Conservation (phyloP, 2,329 filamentous ascomycete genomes). For the Arthroderma sp. region DNA sequence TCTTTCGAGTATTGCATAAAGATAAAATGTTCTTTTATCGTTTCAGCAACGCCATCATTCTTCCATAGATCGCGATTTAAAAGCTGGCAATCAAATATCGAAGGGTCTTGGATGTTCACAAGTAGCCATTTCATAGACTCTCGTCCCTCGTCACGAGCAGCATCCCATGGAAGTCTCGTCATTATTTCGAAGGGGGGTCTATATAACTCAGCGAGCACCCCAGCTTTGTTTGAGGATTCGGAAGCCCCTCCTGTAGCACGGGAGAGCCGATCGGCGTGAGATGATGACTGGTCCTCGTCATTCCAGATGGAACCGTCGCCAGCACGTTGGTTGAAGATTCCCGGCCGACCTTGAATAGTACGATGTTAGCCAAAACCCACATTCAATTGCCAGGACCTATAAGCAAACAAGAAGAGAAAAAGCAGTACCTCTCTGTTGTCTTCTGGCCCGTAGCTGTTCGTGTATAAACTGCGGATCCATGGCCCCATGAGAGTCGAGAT, state of each 20-base stretch:
- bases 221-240: slow-evolving; percentile 54
- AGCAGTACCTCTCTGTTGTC: slow-evolving; percentile 22
- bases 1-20: slow-evolving; percentile 91
- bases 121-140: slow-evolving; percentile 86
- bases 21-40: slow-evolving; percentile 82
- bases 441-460: slow-evolving; percentile 42
- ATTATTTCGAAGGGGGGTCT: slow-evolving; percentile 87
- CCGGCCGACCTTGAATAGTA: slow-evolving; percentile 31
- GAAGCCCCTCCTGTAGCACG: slow-evolving; percentile 53
- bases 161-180: slow-evolving; percentile 64
- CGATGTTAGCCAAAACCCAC: too few species aligned
- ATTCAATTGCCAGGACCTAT: neutral
- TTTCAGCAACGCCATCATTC: slow-evolving; percentile 60
- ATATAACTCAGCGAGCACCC: slow-evolving; percentile 78
- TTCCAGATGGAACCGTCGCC: slow-evolving; percentile 45
- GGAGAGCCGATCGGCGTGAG: slow-evolving; percentile 40
- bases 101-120: slow-evolving; percentile 87
- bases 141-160: slow-evolving; percentile 72
- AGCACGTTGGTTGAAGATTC: slow-evolving; percentile 57
- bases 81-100: slow-evolving; percentile 86
- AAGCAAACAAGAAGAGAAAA: neutral
- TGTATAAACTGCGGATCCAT: slow-evolving; percentile 51
- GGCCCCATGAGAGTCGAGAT: slow-evolving; percentile 37
- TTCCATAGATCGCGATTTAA: slow-evolving; percentile 97
- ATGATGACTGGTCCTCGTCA: slow-evolving; percentile 33